phyloP scores from a whole-genome alignment of 352 stramenopile genomes.

The Blastocystis sp. region DNA sequence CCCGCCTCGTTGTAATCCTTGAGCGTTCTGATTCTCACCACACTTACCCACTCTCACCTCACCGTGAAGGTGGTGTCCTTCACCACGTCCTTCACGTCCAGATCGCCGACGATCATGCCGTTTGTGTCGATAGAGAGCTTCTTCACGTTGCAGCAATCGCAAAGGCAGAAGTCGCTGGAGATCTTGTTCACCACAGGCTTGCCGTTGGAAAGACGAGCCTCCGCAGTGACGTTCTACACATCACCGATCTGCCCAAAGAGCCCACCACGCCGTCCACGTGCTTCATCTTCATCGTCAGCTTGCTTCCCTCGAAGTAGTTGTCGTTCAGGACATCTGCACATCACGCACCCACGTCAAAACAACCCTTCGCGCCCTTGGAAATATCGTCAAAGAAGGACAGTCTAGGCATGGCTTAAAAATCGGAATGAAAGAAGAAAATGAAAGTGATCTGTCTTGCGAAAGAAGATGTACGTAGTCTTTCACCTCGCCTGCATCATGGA shows the following conservation, averaged over 20 bases:
- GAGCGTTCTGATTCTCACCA: not conserved
- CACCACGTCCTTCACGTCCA: constrained; percentile 2
- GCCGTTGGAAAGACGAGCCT: not conserved
- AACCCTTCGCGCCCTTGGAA: constrained; percentile 12
- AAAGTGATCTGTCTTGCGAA: not conserved
- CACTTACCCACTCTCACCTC: not conserved
- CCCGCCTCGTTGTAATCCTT: constrained; percentile 5
- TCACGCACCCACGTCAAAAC: not conserved
- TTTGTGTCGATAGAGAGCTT: constrained; percentile 24
- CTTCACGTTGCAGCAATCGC: constrained; percentile 20
- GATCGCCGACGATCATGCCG: not conserved
- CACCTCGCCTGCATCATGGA: not conserved
- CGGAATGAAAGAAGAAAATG: not conserved
- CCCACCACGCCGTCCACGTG: constrained; percentile 5
- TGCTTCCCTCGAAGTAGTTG: constrained; percentile 19
- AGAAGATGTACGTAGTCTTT: not conserved
- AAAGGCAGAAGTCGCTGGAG: constrained; percentile 27
- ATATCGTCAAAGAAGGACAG: constrained; percentile 34
- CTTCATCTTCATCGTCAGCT: constrained; percentile 38
- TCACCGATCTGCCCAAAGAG: not conserved
- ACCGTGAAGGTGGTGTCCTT: constrained; percentile 18
- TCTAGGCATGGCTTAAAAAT: not conserved
- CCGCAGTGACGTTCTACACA: constrained; percentile 17
- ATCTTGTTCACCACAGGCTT: constrained; percentile 52
- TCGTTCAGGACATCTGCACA: constrained; percentile 20